phyloP scores from a whole-genome alignment of 257 asterid genomes.

The Jaltomata sinuosa region DNA sequence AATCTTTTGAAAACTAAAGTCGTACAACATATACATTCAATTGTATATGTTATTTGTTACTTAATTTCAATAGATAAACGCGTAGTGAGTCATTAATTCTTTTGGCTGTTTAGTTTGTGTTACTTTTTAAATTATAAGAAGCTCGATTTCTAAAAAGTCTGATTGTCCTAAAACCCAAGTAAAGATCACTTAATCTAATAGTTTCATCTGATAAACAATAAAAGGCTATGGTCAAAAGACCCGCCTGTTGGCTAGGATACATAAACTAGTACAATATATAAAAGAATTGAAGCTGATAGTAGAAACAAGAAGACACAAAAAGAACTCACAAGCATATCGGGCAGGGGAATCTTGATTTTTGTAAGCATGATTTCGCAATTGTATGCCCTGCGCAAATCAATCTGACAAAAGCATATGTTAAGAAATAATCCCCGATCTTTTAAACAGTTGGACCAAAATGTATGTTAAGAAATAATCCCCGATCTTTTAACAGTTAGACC shows the following conservation, averaged over 20 bases:
- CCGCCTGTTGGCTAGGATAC: background rate
- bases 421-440: background rate
- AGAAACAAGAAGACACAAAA: conserved; percentile 5
- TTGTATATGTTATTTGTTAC: background rate
- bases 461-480: background rate
- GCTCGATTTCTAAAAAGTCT: background rate
- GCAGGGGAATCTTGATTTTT: conserved; percentile 83
- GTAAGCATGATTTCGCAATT: conserved; percentile 99
- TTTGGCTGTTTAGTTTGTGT: background rate
- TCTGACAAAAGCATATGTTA: conserved; percentile 35
- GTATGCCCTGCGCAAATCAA: conserved; percentile 93
- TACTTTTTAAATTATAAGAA: background rate
- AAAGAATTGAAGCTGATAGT: background rate
- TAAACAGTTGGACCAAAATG: background rate
- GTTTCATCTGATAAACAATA: background rate
- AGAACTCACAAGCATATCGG: conserved; percentile 88
- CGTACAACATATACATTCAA: background rate
- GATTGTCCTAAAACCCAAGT: background rate
- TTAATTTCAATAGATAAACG: background rate
- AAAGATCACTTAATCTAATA: background rate
- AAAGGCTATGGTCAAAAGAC: background rate
- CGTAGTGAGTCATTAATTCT: background rate
- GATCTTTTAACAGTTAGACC: background rate
- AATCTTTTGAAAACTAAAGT: background rate
- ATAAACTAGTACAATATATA: background rate